Evolutionary conservation across 1,139 yeast species (phyloP), one percentile per base, ranked within the genome.

Genomic region (Zygoascus meyerae): DNA sequence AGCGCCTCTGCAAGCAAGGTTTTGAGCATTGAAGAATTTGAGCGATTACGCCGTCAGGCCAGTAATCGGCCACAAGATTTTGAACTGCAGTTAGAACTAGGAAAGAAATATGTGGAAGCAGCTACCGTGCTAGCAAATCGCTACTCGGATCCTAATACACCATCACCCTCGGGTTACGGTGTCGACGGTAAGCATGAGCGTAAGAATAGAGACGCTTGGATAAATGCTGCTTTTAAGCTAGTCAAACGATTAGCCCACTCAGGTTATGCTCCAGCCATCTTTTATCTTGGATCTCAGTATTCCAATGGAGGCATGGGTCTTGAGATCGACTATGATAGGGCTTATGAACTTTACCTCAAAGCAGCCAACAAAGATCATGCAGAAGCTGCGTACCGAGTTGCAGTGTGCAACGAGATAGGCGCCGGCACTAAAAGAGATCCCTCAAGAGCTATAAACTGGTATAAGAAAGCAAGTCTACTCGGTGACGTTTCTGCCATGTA

Each of bases 321-420:
- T 11, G 77, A 74, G 14, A 68, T 71, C 44, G 81, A 81, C 63
- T 79, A 78, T 54, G 71, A 63, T 37, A 75, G 75, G 57, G 87
- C 89, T 2, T 78, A 76, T 55, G 77, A 77, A 48, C 68, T 72
- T 45, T 83, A 82, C 61, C 56, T 65, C 34, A 75, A 73, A 48
- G 81, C 87, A 1, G 83, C 85, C 3, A 68, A 69, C 42, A 70
- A 71, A 33, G 73, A 75, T 12, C 81, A 80, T 57, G 68, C 79
- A 0, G 76, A 75, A 44, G 81, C 83, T 6, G 74, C 80, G 46
- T 83, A 81, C 64, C 67, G 89, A 41, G 74, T 79, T 1, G 90
- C 83, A 1, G 83, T 82, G 16, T 78, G 86, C 56, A 74, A 73
- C 57, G 90, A 83, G 58, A 69, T 77, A 48, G 86, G 85, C 2